Evolutionary conservation across 2,329 filamentous ascomycete genomes (phyloP), one percentile per base, ranked within the genome.

Genomic region (Phaeoacremonium minimum): DNA sequence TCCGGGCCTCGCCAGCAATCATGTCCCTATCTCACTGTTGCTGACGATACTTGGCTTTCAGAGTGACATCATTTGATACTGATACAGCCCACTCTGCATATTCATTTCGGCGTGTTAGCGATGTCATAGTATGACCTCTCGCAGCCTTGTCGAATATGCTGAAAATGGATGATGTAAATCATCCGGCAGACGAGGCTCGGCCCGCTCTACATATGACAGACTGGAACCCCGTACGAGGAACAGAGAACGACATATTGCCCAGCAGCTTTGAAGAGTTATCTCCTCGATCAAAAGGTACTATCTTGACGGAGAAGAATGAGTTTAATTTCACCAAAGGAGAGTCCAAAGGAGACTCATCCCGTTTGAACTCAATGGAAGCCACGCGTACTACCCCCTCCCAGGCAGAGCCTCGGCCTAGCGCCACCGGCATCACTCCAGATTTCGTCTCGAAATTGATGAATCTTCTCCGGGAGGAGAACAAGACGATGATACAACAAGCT

Each of bases 391-490:
- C 22, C 22, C 9, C 9, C 22, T 26, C n/a, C 9, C 22, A 9
- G 22, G 22, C 22, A n/a, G 22, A 22, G 12, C 14, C 42, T 19
- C 43, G 38, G 11, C 28, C 37, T 9, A 40, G 30, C 13, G 32
- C 43, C n/a, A 36, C 30, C 7, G 34, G 19, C 12, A 30, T 46
- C 20, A 35, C 48, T 2, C 40, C 46, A 4, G 37, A 47, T 15
- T 36, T 47, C 26, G 15, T 49, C 20, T 40, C 37, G 11, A 47
- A 50, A 16, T 18, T 51, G 32, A 41, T 42, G n/a, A 47, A 43
- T 33, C 46, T 49, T 12, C 46, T 52, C 30, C 42, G 46, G 18
- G 46, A 50, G 26, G 50, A 52, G 28, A 29, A 26, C 22, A 26
- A n/a, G 22, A n/a, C 22, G 9, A 26, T 26, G 9, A n/a, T 26